phyloP scores from a whole-genome alignment of 208 protist species.

The Crithidia thermophila region DNA sequence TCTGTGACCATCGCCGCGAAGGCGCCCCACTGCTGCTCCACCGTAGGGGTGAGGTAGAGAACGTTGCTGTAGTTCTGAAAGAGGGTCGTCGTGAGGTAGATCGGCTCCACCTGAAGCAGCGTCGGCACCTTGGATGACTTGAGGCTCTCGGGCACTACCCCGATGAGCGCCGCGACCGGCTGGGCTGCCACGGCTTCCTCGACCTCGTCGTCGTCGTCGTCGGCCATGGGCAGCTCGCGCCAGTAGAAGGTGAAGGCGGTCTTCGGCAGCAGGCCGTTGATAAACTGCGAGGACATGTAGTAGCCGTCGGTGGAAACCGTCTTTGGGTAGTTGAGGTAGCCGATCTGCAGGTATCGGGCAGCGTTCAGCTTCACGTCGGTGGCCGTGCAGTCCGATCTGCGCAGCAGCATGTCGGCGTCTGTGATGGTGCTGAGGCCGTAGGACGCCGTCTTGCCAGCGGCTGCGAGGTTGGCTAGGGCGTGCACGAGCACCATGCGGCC shows the following conservation, averaged over 20 bases:
- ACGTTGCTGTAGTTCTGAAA: slow-evolving; percentile 27
- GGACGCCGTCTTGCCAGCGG: slow-evolving; percentile 1
- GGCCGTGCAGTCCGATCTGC: slow-evolving; percentile 19
- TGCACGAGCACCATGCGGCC: slow-evolving; percentile 31
- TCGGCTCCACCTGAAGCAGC: slow-evolving; percentile 11
- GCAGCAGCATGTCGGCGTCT: slow-evolving; percentile 10
- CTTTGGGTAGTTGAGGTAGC: slow-evolving; percentile 1
- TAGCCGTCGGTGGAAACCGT: background rate
- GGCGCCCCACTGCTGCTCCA: slow-evolving; percentile 32
- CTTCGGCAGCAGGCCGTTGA: background rate
- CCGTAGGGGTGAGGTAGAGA: slow-evolving; percentile 29
- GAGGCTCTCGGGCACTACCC: background rate
- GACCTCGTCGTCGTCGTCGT: background rate
- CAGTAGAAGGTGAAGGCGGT: background rate
- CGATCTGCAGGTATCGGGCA: slow-evolving; percentile 9
- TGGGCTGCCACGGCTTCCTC: background rate
- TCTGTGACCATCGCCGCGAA: slow-evolving; percentile 11
- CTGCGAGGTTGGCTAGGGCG: too few relatives aligned
- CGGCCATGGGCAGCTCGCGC: background rate
- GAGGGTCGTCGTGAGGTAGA: slow-evolving; percentile 17
- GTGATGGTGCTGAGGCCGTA: slow-evolving; percentile 9
- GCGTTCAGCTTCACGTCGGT: slow-evolving; percentile 15
- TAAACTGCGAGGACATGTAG: slow-evolving; percentile 15
- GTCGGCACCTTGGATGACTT: background rate
- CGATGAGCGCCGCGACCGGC: background rate